Evolutionary conservation across 2,329 filamentous ascomycete genomes (phyloP).

Genomic region (Acarospora socialis): DNA sequence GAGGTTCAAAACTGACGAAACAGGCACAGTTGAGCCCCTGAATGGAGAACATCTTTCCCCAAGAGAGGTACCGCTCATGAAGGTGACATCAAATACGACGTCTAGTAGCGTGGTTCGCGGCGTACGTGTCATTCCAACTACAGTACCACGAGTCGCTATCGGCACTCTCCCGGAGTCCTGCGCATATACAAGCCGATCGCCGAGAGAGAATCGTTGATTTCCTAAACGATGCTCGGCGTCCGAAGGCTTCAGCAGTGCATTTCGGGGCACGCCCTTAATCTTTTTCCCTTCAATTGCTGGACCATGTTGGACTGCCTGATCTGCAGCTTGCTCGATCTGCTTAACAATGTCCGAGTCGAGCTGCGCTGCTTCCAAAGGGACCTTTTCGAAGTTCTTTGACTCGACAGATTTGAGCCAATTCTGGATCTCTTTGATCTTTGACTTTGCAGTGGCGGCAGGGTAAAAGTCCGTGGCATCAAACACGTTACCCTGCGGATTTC

Average conservation of each 20-base stretch:
- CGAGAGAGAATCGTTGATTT: conserved; percentile 68
- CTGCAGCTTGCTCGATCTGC: conserved; percentile 62
- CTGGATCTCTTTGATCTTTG: conserved; percentile 83
- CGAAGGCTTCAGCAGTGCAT: conserved; percentile 77
- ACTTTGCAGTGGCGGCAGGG: conserved; percentile 53
- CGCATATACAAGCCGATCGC: conserved; percentile 85
- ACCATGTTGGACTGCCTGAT: conserved; percentile 42
- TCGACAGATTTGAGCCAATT: conserved; percentile 87
- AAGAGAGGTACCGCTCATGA: conserved; percentile 93
- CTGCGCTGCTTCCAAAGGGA: conserved; percentile 93
- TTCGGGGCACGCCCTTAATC: conserved; percentile 68
- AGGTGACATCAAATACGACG: conserved; percentile 82
- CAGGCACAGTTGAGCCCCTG: conserved; percentile 80
- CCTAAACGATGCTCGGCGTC: conserved; percentile 90
- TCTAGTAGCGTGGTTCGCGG: conserved; percentile 71
- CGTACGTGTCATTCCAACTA: conserved; percentile 87
- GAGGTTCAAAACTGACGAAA: conserved; percentile 79
- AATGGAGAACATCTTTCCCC: conserved; percentile 84
- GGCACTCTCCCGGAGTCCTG: conserved; percentile 89
- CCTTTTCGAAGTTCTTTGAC: conserved; percentile 81
- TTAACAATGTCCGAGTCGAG: conserved; percentile 83
- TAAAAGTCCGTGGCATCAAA: conserved; percentile 80
- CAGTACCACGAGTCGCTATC: conserved; percentile 78
- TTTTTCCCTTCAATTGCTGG: conserved; percentile 48
- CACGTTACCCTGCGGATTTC: conserved; percentile 72